These are phyloP conservation scores for Tricholoma bakamatsutake DNA, from an alignment of 768 basidiomycete genomes.

Conservation along the genomic window DNA sequence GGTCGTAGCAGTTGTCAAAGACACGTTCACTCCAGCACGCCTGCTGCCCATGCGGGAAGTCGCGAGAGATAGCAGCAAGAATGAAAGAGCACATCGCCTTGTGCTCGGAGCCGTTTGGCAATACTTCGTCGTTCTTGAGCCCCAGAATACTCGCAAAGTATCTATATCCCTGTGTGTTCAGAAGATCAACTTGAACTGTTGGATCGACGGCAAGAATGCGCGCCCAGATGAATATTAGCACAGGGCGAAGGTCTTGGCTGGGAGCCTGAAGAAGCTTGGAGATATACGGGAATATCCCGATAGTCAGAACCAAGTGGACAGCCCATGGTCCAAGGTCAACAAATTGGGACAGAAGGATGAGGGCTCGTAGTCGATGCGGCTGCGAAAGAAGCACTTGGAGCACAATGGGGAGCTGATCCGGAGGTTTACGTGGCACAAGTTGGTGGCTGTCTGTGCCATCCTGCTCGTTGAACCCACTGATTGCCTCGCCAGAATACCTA, in stretches of 20 bases:
- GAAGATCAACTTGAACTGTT: constrained; percentile 84
- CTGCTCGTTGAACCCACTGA: constrained; percentile 6
- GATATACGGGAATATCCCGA: constrained; percentile 98
- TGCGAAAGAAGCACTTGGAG: constrained; percentile 96
- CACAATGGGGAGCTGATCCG: constrained; percentile 96
- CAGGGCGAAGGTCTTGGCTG: constrained; percentile 91
- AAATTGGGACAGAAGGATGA: constrained; percentile 94
- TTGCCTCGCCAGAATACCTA: constrained; percentile 16
- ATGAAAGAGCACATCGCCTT: constrained; percentile 99
- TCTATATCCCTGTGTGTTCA: constrained; percentile 76
- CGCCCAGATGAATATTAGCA: constrained; percentile 98
- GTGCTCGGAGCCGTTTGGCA: constrained; percentile 95
- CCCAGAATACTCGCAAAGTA: constrained; percentile 81
- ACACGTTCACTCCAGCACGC: constrained; percentile 79
- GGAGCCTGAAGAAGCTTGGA: constrained; percentile 94
- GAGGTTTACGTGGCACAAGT: constrained; percentile 83
- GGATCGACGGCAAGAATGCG: constrained; percentile 96
- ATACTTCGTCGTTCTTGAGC: constrained; percentile 56
- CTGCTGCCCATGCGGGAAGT: constrained; percentile 79
- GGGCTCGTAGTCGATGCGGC: constrained; percentile 89
- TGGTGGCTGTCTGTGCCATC: constrained; percentile 29
- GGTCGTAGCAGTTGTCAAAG: constrained; percentile 81
- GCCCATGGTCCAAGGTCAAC: constrained; percentile 99
- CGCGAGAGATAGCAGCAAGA: constrained; percentile 83
- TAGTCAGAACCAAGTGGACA: constrained; percentile 89